Evolutionary conservation across 768 basidiomycete species (phyloP).

Genomic region (Boletus vermiculosoides): DNA sequence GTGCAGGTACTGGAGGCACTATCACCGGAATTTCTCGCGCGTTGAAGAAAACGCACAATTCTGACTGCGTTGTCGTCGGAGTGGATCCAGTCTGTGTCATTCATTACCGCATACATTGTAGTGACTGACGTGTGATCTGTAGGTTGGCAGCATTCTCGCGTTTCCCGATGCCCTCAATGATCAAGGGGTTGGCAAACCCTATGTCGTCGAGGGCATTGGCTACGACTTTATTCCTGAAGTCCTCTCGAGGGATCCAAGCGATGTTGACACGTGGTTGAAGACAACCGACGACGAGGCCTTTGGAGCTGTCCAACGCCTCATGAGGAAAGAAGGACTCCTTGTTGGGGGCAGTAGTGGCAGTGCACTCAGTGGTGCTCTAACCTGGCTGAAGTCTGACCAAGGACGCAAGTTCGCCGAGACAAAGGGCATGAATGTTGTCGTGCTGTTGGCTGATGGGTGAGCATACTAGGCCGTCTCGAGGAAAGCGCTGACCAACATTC

Average conservation of each 20-base stretch:
- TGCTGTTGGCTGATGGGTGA: constrained; percentile 88
- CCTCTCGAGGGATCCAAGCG: constrained; percentile 56
- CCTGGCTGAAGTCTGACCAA: constrained; percentile 71
- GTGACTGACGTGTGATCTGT: constrained; percentile 11
- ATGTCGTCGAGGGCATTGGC: constrained; percentile 95
- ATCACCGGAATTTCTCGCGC: constrained; percentile 84
- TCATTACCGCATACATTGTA: not conserved
- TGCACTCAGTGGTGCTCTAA: constrained; percentile 71
- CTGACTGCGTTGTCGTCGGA: constrained; percentile 72
- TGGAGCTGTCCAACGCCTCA: constrained; percentile 66
- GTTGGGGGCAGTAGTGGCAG: constrained; percentile 95
- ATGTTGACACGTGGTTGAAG: constrained; percentile 85
- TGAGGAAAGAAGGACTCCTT: constrained; percentile 83
- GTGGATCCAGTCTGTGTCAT: constrained; percentile 76
- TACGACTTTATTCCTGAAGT: constrained; percentile 93
- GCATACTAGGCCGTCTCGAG: constrained; percentile 18
- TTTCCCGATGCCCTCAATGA: constrained; percentile 63
- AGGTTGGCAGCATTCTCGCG: constrained; percentile 90
- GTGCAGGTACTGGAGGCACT: constrained; percentile 95
- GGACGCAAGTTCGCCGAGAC: constrained; percentile 64
- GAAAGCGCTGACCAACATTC: not conserved
- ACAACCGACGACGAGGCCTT: constrained; percentile 81
- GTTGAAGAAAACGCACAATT: constrained; percentile 76
- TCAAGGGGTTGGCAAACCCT: constrained; percentile 44
- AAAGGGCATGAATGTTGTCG: constrained; percentile 81